These are phyloP conservation scores for Pleomassaria siparia DNA, from an alignment of 2,329 filamentous ascomycete genomes.

Conservation along the genomic window DNA sequence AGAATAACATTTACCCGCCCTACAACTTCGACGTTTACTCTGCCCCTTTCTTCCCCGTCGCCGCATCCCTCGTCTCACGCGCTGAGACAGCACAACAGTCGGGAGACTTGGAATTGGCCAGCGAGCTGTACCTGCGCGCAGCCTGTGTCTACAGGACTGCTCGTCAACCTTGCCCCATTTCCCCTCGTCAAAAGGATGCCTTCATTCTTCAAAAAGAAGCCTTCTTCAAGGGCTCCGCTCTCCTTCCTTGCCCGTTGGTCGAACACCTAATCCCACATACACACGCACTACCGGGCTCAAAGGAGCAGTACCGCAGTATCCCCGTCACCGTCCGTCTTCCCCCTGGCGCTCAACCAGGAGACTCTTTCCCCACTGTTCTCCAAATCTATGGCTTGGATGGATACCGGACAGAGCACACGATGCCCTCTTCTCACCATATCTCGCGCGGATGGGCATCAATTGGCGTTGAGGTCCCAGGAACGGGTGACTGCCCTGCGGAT, in stretches of 20 bases:
- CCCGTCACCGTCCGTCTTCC: constrained; percentile 55
- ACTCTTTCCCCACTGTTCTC: constrained; percentile 6
- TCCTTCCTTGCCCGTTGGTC: constrained; percentile 47
- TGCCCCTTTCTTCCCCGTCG: constrained; percentile 58
- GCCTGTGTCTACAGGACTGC: constrained; percentile 63
- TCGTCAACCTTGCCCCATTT: constrained; percentile 60
- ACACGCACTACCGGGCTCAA: constrained; percentile 58
- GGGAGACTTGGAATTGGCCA: constrained; percentile 53
- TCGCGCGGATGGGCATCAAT: constrained; percentile 48
- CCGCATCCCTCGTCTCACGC: constrained; percentile 54
- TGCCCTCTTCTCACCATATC: constrained; percentile 45
- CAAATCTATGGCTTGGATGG: constrained; percentile 50
- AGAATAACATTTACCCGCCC: constrained; percentile 63
- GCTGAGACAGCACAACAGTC: constrained; percentile 53
- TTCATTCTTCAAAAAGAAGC: constrained; percentile 65
- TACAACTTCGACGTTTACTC: constrained; percentile 63
- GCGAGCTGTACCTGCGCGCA: constrained; percentile 57
- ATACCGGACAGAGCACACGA: constrained; percentile 52
- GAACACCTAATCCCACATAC: constrained; percentile 66
- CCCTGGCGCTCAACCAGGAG: constrained; percentile 1
- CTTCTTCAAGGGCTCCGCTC: constrained; percentile 55
- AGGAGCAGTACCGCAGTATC: constrained; percentile 44
- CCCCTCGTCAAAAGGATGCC: constrained; percentile 56
- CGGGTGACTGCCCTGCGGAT: constrained; percentile 53
- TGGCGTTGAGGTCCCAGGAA: constrained; percentile 56